Percentiles rank a stretch among this genome's conserved stretches.
phyloP scores from a whole-genome alignment of 2,329 filamentous ascomycete species.

The Penicillium sp. region DNA sequence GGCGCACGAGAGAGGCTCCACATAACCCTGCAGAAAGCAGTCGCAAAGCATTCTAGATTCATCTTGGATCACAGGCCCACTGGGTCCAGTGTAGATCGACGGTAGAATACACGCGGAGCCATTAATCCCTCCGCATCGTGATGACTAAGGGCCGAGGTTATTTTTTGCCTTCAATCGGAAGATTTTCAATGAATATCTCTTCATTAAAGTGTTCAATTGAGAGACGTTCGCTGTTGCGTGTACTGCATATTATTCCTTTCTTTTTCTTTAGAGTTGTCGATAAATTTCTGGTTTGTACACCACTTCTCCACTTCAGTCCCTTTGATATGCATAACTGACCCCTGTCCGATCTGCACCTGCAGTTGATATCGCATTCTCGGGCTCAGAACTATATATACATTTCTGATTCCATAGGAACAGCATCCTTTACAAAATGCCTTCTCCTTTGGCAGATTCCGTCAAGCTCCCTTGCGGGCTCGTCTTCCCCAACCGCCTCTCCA shows the following conservation, averaged over 20 bases:
- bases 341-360: neutral
- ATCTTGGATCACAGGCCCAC: neutral
- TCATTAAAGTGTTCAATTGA: neutral
- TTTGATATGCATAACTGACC: neutral
- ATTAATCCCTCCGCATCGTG: constrained; percentile 16
- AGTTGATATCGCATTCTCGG: neutral
- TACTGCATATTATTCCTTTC: neutral
- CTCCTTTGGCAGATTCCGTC: constrained; percentile 42
- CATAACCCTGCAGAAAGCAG: neutral
- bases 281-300: neutral
- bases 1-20: neutral
- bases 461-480: constrained; percentile 56
- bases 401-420: neutral
- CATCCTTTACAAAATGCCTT: constrained; percentile 19
- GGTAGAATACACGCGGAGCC: neutral
- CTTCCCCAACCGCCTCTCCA: constrained; percentile 55
- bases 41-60: neutral
- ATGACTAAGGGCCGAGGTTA: constrained; percentile 13
- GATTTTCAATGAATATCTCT: neutral
- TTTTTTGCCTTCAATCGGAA: neutral
- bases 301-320: neutral
- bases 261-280: neutral
- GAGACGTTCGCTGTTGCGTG: neutral
- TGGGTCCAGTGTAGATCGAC: neutral
- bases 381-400: neutral